These are phyloP conservation scores for Penicillium sp. DNA, from an alignment of 2,329 filamentous ascomycete genomes.

Conservation along the genomic window DNA sequence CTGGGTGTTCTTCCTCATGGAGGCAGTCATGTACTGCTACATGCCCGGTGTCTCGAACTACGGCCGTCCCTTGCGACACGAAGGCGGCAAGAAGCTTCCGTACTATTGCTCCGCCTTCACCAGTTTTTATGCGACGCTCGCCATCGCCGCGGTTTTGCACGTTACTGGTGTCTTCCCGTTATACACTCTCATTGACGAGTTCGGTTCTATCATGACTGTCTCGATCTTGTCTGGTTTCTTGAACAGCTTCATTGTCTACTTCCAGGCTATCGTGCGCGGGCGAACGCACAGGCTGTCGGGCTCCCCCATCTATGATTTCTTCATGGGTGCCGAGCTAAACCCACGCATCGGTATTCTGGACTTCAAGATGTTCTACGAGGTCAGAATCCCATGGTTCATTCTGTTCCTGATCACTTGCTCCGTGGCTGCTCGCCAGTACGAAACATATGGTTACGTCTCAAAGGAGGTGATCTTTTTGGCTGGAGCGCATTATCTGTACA, in stretches of 20 bases:
- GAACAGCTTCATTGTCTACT: conserved; percentile 76
- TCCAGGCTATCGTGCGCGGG: conserved; percentile 75
- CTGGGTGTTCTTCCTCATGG: conserved; percentile 85
- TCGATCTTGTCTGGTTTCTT: conserved; percentile 86
- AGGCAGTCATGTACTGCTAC: conserved; percentile 75
- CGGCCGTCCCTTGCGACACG: conserved; percentile 81
- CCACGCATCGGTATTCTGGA: conserved; percentile 76
- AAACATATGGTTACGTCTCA: conserved; percentile 79
- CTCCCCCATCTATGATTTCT: conserved; percentile 77
- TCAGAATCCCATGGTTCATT: conserved; percentile 88
- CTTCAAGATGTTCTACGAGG: conserved; percentile 95
- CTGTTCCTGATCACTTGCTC: conserved; percentile 65
- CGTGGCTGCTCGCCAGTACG: conserved; percentile 75
- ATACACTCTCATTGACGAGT: conserved; percentile 89
- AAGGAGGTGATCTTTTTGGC: conserved; percentile 77
- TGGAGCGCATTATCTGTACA: conserved; percentile 86
- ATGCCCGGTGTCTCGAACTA: conserved; percentile 84
- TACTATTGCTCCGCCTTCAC: conserved; percentile 91
- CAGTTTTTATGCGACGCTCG: conserved; percentile 82
- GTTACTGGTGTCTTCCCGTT: conserved; percentile 79
- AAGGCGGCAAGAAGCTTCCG: conserved; percentile 75
- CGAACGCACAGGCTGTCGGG: conserved; percentile 88
- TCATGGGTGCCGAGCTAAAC: conserved; percentile 85
- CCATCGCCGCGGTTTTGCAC: conserved; percentile 67
- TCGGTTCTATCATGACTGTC: conserved; percentile 86